Evolutionary conservation across 2,329 filamentous ascomycete species (phyloP).

Genomic region (Stagonosporopsis vannaccii): DNA sequence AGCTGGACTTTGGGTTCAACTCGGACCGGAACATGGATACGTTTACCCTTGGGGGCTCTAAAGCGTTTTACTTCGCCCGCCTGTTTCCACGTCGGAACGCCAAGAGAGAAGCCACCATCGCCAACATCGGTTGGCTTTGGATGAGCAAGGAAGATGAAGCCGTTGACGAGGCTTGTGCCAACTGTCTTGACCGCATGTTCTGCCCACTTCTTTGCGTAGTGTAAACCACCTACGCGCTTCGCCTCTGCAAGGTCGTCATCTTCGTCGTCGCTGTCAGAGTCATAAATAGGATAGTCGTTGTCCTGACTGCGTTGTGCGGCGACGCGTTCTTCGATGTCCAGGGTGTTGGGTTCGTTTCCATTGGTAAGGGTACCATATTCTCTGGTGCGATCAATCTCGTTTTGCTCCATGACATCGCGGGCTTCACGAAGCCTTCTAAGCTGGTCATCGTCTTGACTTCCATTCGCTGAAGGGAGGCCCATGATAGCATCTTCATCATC

Average conservation of each 20-base stretch:
- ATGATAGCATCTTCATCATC: conserved; percentile 62
- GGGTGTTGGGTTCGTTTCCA: conserved; percentile 50
- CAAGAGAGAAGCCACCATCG: conserved; percentile 50
- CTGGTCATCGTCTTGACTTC: conserved; percentile 53
- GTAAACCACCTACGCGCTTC: conserved; percentile 75
- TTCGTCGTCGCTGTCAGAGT: conserved; percentile 85
- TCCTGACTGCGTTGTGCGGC: conserved; percentile 68
- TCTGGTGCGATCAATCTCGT: conserved; percentile 58
- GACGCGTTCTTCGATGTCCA: conserved; percentile 87
- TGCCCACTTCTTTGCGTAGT: conserved; percentile 69
- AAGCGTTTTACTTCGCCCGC: conserved; percentile 58
- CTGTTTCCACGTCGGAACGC: conserved; percentile 53
- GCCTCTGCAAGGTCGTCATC: conserved; percentile 80
- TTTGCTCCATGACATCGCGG: conserved; percentile 59
- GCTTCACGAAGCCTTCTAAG: conserved; percentile 59
- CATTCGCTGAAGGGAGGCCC: conserved; percentile 33
- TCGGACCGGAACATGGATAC: conserved; percentile 90
- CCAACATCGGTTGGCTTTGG: conserved; percentile 56
- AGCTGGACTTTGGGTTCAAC: conserved; percentile 99
- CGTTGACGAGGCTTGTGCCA: conserved; percentile 43
- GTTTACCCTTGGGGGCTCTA: conserved; percentile 79
- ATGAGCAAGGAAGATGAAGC: conserved; percentile 43
- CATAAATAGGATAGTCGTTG: conserved; percentile 86
- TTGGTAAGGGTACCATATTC: conserved; percentile 55
- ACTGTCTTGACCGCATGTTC: conserved; percentile 59